Evolutionary conservation across 768 basidiomycete species (phyloP).

Genomic region (Pilatotrama ljubarskyi): DNA sequence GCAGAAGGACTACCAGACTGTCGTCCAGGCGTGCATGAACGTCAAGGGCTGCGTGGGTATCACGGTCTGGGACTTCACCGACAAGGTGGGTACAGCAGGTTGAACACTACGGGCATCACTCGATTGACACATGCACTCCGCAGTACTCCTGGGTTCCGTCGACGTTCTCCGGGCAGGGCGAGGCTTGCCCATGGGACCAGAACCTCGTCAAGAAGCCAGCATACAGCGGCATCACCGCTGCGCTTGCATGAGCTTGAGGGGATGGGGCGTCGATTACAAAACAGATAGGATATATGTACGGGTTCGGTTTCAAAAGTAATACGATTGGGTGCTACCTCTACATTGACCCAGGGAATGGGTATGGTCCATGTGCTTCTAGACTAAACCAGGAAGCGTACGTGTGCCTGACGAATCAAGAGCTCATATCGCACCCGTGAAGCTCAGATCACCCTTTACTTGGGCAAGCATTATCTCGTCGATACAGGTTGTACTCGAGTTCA

Average conservation of each 20-base stretch:
- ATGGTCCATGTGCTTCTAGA: too few relatives aligned
- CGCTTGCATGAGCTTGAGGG: conserved; percentile 6
- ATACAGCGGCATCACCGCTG: conserved; percentile 29
- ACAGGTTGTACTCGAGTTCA: too few relatives aligned
- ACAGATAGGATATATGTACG: background rate
- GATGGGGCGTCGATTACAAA: background rate
- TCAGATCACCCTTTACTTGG: too few relatives aligned
- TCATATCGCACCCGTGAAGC: too few relatives aligned
- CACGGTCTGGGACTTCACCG: conserved; percentile 45
- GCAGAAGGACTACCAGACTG: conserved; percentile 55
- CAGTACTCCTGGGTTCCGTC: conserved; percentile 39
- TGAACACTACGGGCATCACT: background rate
- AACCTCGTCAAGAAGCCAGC: conserved; percentile 30
- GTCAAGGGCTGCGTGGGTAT: conserved; percentile 39
- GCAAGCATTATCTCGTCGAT: too few relatives aligned
- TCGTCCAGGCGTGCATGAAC: conserved; percentile 54
- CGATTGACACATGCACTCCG: too few relatives aligned
- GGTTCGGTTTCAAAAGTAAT: too few relatives aligned
- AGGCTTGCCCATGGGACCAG: conserved; percentile 32
- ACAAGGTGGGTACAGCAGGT: conserved; percentile 26
- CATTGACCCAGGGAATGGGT: too few relatives aligned
- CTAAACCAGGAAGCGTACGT: too few relatives aligned
- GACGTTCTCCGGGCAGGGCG: conserved; percentile 38
- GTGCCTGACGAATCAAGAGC: too few relatives aligned
- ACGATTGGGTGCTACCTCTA: too few relatives aligned